phyloP scores from a whole-genome alignment of 2,329 filamentous ascomycete species.

The Cephalotrichum gorgonifer region DNA sequence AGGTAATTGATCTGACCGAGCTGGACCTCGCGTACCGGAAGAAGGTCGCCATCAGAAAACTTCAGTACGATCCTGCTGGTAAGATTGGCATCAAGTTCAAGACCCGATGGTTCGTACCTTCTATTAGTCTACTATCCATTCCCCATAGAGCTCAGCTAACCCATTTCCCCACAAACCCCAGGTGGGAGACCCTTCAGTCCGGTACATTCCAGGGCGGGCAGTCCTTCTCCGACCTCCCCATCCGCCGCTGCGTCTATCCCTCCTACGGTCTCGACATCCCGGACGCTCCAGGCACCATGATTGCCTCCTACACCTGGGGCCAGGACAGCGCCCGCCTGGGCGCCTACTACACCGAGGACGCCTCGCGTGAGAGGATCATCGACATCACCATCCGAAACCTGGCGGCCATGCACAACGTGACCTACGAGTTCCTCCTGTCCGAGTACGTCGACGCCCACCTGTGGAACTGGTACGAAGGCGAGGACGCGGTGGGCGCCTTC shows the following conservation, averaged over 20 bases:
- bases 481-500: slow-evolving; percentile 13
- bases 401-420: slow-evolving; percentile 13
- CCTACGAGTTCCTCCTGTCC: slow-evolving; percentile 9
- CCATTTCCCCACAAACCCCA: too few species aligned
- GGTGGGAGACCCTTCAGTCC: slow-evolving; percentile 12
- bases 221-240: slow-evolving; percentile 18
- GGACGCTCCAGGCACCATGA: slow-evolving; percentile 13
- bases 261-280: slow-evolving; percentile 15
- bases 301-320: slow-evolving; percentile 15
- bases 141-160: too few species aligned
- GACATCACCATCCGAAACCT: slow-evolving; percentile 11
- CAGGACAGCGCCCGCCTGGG: slow-evolving; percentile 15
- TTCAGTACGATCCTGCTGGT: slow-evolving; percentile 17
- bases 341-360: slow-evolving; percentile 10
- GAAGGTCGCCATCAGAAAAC: slow-evolving; percentile 17
- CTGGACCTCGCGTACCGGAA: slow-evolving; percentile 16
- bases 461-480: slow-evolving; percentile 15
- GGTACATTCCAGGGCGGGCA: slow-evolving; percentile 14
- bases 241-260: slow-evolving; percentile 20
- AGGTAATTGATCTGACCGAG: slow-evolving; percentile 14
- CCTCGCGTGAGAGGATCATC: slow-evolving; percentile 9
- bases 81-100: slow-evolving; percentile 24
- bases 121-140: too few species aligned
- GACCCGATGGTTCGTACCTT: slow-evolving; percentile 13
- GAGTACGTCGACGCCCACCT: slow-evolving; percentile 12